phyloP scores from a whole-genome alignment of 2,329 filamentous ascomycete species.

The Sarocladium oryzae region DNA sequence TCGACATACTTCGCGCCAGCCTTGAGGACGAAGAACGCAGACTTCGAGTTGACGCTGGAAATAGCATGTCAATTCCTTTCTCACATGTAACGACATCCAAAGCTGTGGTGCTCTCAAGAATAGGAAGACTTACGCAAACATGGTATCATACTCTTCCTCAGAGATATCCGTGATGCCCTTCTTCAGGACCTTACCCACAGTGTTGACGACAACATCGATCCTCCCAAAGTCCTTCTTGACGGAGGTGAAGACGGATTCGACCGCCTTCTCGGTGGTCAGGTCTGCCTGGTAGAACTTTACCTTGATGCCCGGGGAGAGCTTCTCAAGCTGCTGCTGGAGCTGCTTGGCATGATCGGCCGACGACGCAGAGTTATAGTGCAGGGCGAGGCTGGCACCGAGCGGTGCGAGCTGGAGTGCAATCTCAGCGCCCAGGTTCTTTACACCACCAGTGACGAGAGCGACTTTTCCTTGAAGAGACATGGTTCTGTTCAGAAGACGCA shows the following conservation, averaged over 20 bases:
- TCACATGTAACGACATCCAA: too few species aligned
- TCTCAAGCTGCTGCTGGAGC: conserved; percentile 30
- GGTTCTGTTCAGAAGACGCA: neutral
- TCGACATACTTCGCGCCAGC: conserved; percentile 33
- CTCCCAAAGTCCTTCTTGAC: conserved; percentile 34
- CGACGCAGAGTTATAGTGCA: conserved; percentile 46
- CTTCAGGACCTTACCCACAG: conserved; percentile 42
- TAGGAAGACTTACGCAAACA: conserved; percentile 33
- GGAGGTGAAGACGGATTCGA: conserved; percentile 34
- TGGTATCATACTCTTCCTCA: conserved; percentile 39
- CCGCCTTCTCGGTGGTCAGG: conserved; percentile 32
- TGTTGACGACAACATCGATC: conserved; percentile 45
- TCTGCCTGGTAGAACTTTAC: conserved; percentile 37
- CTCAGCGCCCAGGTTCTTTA: conserved; percentile 54
- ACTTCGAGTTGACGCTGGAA: conserved; percentile 38
- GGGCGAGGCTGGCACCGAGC: conserved; percentile 49
- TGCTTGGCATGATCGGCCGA: conserved; percentile 29
- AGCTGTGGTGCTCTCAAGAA: too few species aligned
- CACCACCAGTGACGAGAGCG: conserved; percentile 47
- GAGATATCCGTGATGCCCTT: conserved; percentile 36
- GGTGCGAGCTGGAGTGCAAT: conserved; percentile 50
- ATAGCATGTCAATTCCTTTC: conserved; percentile 3
- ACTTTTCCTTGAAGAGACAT: conserved; percentile 24
- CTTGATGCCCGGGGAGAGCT: conserved; percentile 23
- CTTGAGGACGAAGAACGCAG: conserved; percentile 38